Conservation (phyloP, 106 monocot genomes). For the Dioscorea zingiberensis region DNA sequence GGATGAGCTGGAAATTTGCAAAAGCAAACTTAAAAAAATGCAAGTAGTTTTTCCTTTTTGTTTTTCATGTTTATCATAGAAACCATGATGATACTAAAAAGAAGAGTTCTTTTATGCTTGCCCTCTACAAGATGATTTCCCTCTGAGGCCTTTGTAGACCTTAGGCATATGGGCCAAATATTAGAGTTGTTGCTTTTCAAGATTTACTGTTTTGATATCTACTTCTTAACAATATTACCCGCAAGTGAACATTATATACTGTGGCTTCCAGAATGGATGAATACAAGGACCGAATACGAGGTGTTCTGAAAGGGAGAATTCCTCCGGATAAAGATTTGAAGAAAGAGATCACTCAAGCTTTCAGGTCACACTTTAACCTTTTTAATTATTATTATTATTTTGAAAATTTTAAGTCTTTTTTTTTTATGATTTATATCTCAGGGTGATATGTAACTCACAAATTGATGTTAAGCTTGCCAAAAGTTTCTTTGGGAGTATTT, state of each 20-base stretch:
- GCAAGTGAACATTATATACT: not conserved
- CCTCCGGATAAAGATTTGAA: slow-evolving; percentile 86
- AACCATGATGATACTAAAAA: not conserved
- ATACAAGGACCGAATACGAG: slow-evolving; percentile 66
- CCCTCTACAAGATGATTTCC: no score
- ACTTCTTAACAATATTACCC: no score
- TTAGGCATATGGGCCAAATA: no score
- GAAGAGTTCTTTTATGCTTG: no score
- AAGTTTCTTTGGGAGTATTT: no score
- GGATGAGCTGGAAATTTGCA: slow-evolving; percentile 67
- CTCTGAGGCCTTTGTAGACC: no score
- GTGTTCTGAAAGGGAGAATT: slow-evolving; percentile 80
- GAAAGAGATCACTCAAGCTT: slow-evolving; percentile 59
- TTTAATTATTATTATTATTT: not conserved
- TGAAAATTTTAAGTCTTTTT: no score
- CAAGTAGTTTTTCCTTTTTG: slow-evolving; percentile 16
- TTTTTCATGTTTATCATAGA: slow-evolving; percentile 1
- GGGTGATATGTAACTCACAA: no score
- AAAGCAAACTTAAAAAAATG: slow-evolving; percentile 68
- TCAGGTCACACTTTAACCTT: slow-evolving; percentile 39
- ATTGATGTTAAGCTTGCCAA: no score
- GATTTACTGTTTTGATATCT: no score
- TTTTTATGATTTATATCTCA: no score
- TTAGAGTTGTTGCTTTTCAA: no score
- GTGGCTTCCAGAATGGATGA: slow-evolving; percentile 72